Evolutionary conservation across 305 asterid genomes (phyloP).

Genomic region (Plantago rigida): DNA sequence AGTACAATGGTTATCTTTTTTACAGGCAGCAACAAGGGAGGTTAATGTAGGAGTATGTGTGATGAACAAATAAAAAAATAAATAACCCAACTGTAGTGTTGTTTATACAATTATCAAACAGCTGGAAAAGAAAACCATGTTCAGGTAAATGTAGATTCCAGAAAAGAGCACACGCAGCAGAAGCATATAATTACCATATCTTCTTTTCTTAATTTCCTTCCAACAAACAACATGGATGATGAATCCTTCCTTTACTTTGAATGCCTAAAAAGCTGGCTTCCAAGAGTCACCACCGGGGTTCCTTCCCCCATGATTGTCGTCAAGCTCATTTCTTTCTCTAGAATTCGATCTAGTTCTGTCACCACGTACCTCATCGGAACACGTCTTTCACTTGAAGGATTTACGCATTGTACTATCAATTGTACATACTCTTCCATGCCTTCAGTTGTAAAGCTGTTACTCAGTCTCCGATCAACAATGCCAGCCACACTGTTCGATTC

Average conservation of each 20-base stretch:
- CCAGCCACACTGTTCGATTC: conserved; percentile 46
- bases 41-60: conserved; percentile 5
- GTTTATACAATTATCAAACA: conserved; percentile 72
- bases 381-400: conserved; percentile 66
- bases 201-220: not conserved
- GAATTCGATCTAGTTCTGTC: conserved; percentile 62
- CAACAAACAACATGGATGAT: conserved; percentile 4
- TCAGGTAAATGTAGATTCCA: conserved; percentile 28
- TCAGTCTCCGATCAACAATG: conserved; percentile 61
- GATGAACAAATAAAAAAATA: conserved; percentile 27
- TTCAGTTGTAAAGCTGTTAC: conserved; percentile 66
- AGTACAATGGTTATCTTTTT: too few species aligned
- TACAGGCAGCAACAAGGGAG: too few species aligned
- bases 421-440: conserved; percentile 73
- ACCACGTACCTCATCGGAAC: conserved; percentile 61
- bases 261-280: conserved; percentile 82
- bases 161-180: conserved; percentile 21
- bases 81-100: conserved; percentile 38
- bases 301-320: conserved; percentile 92
- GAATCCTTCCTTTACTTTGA: conserved; percentile 32
- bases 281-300: conserved; percentile 72
- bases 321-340: conserved; percentile 81
- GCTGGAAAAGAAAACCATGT: conserved; percentile 33
- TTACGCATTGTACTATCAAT: conserved; percentile 51
- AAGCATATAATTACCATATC: not conserved